Percentiles rank a stretch among this genome's conserved stretches.
Evolutionary conservation across 768 basidiomycete genomes (phyloP).

Genomic region (Infundibulicybe gibba): DNA sequence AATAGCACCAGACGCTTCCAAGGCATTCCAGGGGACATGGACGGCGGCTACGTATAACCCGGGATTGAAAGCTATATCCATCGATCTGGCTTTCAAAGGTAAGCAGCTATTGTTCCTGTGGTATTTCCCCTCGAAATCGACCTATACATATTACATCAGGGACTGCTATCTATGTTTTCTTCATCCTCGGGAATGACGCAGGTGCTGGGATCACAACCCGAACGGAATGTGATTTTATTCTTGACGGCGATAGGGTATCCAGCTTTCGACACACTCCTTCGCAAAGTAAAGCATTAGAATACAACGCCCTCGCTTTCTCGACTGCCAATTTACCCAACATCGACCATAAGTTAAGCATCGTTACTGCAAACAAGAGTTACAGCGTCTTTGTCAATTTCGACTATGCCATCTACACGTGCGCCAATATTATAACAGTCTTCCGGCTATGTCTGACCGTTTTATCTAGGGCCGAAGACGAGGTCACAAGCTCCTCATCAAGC

Average conservation of each 20-base stretch:
- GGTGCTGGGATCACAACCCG: not conserved
- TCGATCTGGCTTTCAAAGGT: conserved; percentile 7
- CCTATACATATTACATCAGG: conserved; percentile 5
- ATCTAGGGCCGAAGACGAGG: too few relatives aligned
- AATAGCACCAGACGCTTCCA: conserved; percentile 7
- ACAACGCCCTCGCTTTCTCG: conserved; percentile 25
- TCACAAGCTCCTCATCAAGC: too few relatives aligned
- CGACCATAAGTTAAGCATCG: conserved; percentile 25
- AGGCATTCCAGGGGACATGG: conserved; percentile 16
- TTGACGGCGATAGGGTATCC: conserved; percentile 19
- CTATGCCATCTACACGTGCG: conserved; percentile 39
- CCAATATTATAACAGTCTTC: not conserved
- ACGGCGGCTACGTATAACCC: conserved; percentile 14
- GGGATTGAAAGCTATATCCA: conserved; percentile 5
- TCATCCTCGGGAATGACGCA: conserved; percentile 11
- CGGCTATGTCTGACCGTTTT: too few relatives aligned
- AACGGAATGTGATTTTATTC: conserved; percentile 24
- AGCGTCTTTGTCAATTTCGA: conserved; percentile 33
- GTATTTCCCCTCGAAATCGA: not conserved
- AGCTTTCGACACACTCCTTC: conserved; percentile 23
- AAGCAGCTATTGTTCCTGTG: not conserved
- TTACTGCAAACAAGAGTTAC: conserved; percentile 22
- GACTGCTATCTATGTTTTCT: conserved; percentile 11
- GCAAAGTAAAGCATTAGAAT: conserved; percentile 16
- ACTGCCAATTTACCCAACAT: conserved; percentile 19